Evolutionary conservation across 2,329 filamentous ascomycete genomes (phyloP), one percentile per base, ranked within the genome.

Genomic region (Atkinsonella texensis): DNA sequence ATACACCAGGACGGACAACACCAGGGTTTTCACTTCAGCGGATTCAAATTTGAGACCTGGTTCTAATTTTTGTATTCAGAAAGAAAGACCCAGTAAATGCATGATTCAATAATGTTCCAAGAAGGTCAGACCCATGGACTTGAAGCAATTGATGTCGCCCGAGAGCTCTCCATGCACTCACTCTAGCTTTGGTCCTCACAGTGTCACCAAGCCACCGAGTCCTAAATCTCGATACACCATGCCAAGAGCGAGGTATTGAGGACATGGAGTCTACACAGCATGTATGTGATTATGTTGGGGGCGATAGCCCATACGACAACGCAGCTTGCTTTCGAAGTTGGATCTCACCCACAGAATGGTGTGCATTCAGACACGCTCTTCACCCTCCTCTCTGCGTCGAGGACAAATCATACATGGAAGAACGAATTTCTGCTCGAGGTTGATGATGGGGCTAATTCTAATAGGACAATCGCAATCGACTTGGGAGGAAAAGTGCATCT

Each of bases 361-460:
- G 33, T n/a, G 46, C 17, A 33, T 12, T 39, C 41, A 49, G 41
- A 51, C 42, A 20, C 39, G 10, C 39, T 17, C 5, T 28, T 28
- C 46, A 17, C 46, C 51, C 35, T 52, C 46, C 38, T 49, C 23
- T 35, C 42, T 20, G 7, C n/a, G 10, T 40, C 5, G 38, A 35
- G 46, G 17, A 52, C 51, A 52, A 43, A 35, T 42, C 46, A 46
- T 48, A 23, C 50, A 31, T 46, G 38, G 47, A 43, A 32, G 41
- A 47, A 48, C 46, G 52, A 52, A 51, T 31, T 38, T 38, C 43
- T 49, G 53, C 46, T 45, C 45, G 45, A 48, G 46, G 42, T 60
- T 65, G 68, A 67, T 71, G 69, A 71, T 70, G 68, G 68, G 69
- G 69, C 69, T 70, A 56, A 55, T 55, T 66, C 61, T 65, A 54